Base-by-base conservation (phyloP, 805 yeast species). In the Priceomyces fermenticarens region DNA sequence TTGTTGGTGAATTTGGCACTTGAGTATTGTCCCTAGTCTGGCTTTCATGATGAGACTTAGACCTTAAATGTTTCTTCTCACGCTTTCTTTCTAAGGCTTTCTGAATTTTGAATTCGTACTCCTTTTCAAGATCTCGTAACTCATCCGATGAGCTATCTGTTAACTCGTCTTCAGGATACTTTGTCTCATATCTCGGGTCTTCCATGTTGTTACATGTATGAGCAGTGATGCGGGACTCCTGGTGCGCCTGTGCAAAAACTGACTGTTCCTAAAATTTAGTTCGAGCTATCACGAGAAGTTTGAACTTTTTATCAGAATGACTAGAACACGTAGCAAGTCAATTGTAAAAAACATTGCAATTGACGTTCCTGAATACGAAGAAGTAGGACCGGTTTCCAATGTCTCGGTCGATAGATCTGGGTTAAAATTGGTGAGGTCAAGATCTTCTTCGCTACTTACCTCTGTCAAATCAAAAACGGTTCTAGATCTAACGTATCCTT, bases 341-440 rank as follows among this genome's bases (percentile, higher is more conserved):
- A 74, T 81, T 45, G 88, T 83, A 1, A 79, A 79, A 38, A 61
- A 67, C 25, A 80, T 83, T 35, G 88, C 88, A 0, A 58, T 72
- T 33, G 77, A 73, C 28, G 68, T 72, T 8, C 81, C 82, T 14
- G 30, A 54, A 2, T 60, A 62, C 14, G 47, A 57, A 2, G 67
- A 69, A 17, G 62, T 58, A 26, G 45, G 55, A 30, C 40, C 53
- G 27, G 41, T 43, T 30, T 50, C 55, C 8, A 61, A 46, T n/a
- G 39, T 16, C 12, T 36, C 43, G 12, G 28, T 32, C 8, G 46
- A 41, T 11, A 38, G 17, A 14, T 16, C 30, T 11, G 13, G 25
- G n/a, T 39, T 23, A 16, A 37, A 35, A 16, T 26, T 27, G 6
- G 28, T 36, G 4, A 32, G 47, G 44, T 48, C 52, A 8, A 37